Conservation (phyloP, 768 basidiomycete genomes). For the Termitomyces sp. region DNA sequence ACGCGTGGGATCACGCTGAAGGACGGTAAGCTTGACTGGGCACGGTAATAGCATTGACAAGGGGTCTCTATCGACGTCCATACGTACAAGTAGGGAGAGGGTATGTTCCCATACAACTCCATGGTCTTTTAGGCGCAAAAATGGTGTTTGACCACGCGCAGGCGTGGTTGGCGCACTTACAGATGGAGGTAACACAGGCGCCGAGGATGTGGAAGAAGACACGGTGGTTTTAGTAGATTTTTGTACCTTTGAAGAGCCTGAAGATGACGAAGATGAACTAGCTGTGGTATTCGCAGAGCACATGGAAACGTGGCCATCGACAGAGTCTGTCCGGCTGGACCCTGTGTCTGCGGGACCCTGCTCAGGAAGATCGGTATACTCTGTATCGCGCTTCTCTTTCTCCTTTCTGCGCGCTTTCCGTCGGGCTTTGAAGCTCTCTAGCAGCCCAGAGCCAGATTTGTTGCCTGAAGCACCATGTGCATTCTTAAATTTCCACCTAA, state of each 20-base stretch:
- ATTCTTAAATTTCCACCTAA: constrained; percentile 70
- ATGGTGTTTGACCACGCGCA: constrained; percentile 58
- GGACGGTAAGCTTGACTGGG: constrained; percentile 62
- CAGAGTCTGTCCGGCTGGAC: constrained; percentile 1
- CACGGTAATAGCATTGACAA: constrained; percentile 45
- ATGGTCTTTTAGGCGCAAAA: constrained; percentile 58
- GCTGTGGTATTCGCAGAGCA: constrained; percentile 12
- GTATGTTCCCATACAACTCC: constrained; percentile 56
- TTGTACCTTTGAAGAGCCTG: constrained; percentile 8
- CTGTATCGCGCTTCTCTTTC: constrained; percentile 1
- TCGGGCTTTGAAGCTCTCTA: constrained; percentile 26
- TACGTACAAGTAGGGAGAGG: constrained; percentile 52
- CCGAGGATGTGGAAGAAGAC: constrained; percentile 8
- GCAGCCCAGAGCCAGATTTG: constrained; percentile 35
- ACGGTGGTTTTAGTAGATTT: constrained; percentile 4
- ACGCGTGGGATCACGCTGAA: constrained; percentile 57
- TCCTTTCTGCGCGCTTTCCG: constrained; percentile 20
- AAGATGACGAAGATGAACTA: constrained; percentile 13
- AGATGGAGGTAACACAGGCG: constrained; percentile 5
- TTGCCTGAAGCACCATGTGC: constrained; percentile 29
- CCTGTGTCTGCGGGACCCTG: not conserved
- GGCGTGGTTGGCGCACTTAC: constrained; percentile 22
- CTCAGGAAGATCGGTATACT: not conserved
- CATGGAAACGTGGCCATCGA: constrained; percentile 11
- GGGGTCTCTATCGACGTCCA: constrained; percentile 51